Evolutionary conservation across 768 basidiomycete species (phyloP).

Genomic region (Xanthoconium stramineum): DNA sequence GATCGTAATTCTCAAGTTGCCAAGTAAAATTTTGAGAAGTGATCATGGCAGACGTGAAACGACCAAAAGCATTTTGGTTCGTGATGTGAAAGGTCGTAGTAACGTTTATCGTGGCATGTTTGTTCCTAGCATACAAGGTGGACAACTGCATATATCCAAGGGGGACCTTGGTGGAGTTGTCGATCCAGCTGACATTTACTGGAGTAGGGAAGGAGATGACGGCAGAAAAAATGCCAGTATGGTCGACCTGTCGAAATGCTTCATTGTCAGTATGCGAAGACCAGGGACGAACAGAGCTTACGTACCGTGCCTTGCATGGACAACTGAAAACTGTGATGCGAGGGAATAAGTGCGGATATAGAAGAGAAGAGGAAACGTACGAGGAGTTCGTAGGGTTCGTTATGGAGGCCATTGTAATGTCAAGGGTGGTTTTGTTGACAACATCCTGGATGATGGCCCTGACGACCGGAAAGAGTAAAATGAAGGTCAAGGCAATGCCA

Average conservation of each 20-base stretch:
- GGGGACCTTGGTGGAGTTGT: conserved; percentile 41
- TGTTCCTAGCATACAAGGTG: conserved; percentile 46
- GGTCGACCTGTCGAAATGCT: conserved; percentile 45
- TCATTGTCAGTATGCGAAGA: not conserved
- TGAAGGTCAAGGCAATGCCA: conserved; percentile 62
- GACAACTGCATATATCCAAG: conserved; percentile 55
- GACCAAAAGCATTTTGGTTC: conserved; percentile 55
- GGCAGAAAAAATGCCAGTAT: conserved; percentile 65
- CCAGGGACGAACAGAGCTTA: not conserved
- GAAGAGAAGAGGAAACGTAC: conserved; percentile 34
- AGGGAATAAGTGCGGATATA: conserved; percentile 2
- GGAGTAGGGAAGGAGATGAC: conserved; percentile 58
- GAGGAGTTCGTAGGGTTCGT: conserved; percentile 52
- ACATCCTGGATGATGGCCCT: conserved; percentile 64
- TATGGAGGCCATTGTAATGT: conserved; percentile 52
- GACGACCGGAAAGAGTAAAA: conserved; percentile 66
- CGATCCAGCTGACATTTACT: conserved; percentile 58
- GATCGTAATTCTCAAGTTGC: conserved; percentile 53
- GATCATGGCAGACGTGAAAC: conserved; percentile 61
- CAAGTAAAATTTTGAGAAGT: conserved; percentile 67
- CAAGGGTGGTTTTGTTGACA: conserved; percentile 52
- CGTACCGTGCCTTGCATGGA: conserved; percentile 52
- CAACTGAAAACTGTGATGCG: conserved; percentile 45
- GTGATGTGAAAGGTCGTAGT: conserved; percentile 54
- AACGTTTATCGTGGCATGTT: conserved; percentile 62